Conservation (phyloP, 176 grass and related monocot species). For the Aegilops longissima region DNA sequence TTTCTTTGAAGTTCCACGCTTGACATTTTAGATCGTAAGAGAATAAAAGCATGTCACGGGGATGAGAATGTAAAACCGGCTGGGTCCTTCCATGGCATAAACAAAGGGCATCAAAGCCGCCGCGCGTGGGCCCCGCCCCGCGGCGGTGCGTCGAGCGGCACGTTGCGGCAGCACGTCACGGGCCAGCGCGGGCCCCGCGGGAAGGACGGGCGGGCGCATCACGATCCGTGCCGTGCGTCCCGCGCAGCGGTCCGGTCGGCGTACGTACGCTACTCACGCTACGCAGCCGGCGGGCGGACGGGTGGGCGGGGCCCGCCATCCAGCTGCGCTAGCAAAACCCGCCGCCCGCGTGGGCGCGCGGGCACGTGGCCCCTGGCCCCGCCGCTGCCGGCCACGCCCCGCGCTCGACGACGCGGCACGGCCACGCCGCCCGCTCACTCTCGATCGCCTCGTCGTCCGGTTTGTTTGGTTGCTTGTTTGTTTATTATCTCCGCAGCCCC, state of each 20-base stretch:
- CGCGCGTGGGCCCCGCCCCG: slow-evolving; percentile 3
- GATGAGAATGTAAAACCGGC: background rate
- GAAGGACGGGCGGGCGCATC: slow-evolving; percentile 17
- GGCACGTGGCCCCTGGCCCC: slow-evolving; percentile 17
- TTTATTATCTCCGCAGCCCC: background rate
- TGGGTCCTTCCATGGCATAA: slow-evolving; percentile 20
- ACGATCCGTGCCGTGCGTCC: slow-evolving; percentile 59
- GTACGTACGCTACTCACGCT: background rate
- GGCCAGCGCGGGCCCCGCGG: slow-evolving; percentile 23
- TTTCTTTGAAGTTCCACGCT: no score
- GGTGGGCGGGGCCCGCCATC: background rate
- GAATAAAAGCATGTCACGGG: background rate
- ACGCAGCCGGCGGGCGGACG: slow-evolving; percentile 24
- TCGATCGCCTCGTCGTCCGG: background rate
- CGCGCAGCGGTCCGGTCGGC: slow-evolving; percentile 42
- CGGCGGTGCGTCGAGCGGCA: slow-evolving; percentile 32
- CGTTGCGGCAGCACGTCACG: slow-evolving; percentile 53
- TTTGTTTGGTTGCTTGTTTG: background rate
- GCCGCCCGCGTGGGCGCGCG: slow-evolving; percentile 47
- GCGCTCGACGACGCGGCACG: slow-evolving; percentile 10
- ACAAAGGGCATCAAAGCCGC: slow-evolving; percentile 55
- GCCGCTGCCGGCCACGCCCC: background rate
- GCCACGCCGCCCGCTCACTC: background rate
- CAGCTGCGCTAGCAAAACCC: background rate
- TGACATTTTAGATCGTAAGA: background rate